These are phyloP conservation scores for Erodium maritimum DNA, from an alignment of 345 rosid genomes.

Conservation along the genomic window DNA sequence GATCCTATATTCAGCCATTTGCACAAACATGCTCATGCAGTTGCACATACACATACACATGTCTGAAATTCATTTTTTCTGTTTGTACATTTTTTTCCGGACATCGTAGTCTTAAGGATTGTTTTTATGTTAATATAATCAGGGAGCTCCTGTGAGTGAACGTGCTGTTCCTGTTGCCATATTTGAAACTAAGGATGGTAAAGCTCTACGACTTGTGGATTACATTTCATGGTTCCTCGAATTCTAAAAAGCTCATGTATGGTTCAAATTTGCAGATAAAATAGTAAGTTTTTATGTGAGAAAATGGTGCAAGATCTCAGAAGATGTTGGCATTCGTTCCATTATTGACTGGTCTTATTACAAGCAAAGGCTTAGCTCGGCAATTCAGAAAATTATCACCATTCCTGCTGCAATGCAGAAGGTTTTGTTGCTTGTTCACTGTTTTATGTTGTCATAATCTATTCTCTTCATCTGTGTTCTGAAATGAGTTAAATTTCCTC, in stretches of 20 bases:
- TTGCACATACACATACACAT: too few relatives aligned
- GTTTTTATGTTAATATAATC: constrained; percentile 21
- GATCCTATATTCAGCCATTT: neutral
- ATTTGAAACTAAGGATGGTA: constrained; percentile 79
- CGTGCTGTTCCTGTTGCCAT: constrained; percentile 99
- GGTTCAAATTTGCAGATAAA: constrained; percentile 40
- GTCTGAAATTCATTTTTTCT: too few relatives aligned
- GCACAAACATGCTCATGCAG: too few relatives aligned
- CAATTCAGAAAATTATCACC: constrained; percentile 84
- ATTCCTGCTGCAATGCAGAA: constrained; percentile 99
- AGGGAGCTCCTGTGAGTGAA: constrained; percentile 96
- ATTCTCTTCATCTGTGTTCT: constrained; percentile 9
- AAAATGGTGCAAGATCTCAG: constrained; percentile 87
- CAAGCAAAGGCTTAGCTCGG: constrained; percentile 85
- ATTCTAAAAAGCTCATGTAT: constrained; percentile 11
- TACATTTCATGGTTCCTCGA: constrained; percentile 7
- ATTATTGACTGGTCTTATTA: constrained; percentile 93
- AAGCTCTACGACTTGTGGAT: constrained; percentile 7
- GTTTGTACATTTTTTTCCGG: constrained; percentile 4
- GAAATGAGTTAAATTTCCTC: constrained; percentile 17
- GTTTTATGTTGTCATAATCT: constrained; percentile 7
- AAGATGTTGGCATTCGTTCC: constrained; percentile 60
- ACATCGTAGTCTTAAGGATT: constrained; percentile 5
- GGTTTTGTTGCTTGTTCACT: constrained; percentile 30
- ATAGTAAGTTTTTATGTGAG: constrained; percentile 59